Evolutionary conservation across 139 green algal genomes (phyloP).

Genomic region (Chlorella ohadii): DNA sequence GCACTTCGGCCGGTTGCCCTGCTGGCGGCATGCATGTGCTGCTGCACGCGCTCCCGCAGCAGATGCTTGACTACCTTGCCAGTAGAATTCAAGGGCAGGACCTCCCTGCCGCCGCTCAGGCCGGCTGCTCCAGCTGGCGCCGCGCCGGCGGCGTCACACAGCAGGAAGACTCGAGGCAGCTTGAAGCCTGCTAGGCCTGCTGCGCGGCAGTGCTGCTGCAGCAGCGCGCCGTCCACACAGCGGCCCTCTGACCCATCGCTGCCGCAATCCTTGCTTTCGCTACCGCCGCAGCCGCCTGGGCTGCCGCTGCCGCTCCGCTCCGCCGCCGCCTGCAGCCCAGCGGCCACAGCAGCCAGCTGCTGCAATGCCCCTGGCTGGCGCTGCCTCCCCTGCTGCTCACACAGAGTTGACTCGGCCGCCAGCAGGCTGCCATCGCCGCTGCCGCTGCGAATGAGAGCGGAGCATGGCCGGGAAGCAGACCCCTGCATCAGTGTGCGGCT

Average conservation of each 20-base stretch:
- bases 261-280: not conserved
- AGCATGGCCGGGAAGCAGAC: not conserved
- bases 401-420: not conserved
- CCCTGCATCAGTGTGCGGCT: conserved; percentile 25
- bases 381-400: not conserved
- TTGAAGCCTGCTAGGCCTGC: conserved; percentile 73
- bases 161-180: conserved; percentile 56
- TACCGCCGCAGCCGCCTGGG: not conserved
- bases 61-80: conserved; percentile 79
- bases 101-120: not conserved
- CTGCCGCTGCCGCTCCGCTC: not conserved
- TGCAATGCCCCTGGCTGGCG: not conserved
- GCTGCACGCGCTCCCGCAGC: conserved; percentile 39
- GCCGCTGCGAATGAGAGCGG: not conserved
- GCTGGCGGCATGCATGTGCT: conserved; percentile 4
- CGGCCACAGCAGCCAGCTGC: not conserved
- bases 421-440: not conserved
- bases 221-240: conserved; percentile 13
- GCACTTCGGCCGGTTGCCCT: not conserved
- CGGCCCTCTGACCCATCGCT: not conserved
- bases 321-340: no score
- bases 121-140: not conserved
- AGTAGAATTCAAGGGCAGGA: conserved; percentile 66
- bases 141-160: not conserved
- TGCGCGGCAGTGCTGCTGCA: conserved; percentile 62